A percentile compares a stretch with the other conserved stretches of the same genome.
These are phyloP conservation scores for Dioscorea cayenensis DNA, from an alignment of 116 monocot species.

Conservation along the genomic window DNA sequence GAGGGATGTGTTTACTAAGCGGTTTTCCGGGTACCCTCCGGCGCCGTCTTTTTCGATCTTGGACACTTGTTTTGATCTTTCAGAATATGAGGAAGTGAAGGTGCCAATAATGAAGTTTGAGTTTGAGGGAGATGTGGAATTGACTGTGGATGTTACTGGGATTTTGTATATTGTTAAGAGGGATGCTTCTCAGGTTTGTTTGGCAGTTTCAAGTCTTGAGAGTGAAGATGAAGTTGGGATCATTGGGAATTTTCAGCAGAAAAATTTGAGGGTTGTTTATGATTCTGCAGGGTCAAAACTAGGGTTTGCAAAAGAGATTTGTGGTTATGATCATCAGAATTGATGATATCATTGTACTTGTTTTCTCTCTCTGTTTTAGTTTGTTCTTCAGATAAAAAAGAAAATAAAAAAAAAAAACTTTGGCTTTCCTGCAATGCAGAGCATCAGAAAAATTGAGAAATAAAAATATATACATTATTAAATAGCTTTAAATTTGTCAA, in stretches of 20 bases:
- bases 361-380: no score
- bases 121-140: conserved; percentile 38
- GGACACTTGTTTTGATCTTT: conserved; percentile 54
- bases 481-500: no score
- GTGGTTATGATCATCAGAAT: conserved; percentile 15
- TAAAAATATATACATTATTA: no score
- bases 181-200: conserved; percentile 60
- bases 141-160: conserved; percentile 44
- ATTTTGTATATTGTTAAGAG: conserved; percentile 45
- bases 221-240: conserved; percentile 46
- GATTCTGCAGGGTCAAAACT: conserved; percentile 38
- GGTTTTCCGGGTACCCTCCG: conserved; percentile 32
- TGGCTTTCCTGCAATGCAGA: no score
- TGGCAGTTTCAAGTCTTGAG: conserved; percentile 32
- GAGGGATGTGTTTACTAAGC: conserved; percentile 38
- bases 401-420: no score
- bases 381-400: no score
- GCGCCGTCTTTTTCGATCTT: conserved; percentile 49
- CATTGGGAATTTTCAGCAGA: conserved; percentile 69
- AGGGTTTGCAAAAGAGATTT: conserved; percentile 56
- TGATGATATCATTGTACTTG: not conserved
- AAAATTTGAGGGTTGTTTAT: conserved; percentile 61
- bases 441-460: no score
- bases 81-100: conserved; percentile 30
- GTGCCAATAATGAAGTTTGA: conserved; percentile 38